These are phyloP conservation scores for Phytopythium mirpurense DNA, from an alignment of 352 stramenopile species.

Conservation along the genomic window DNA sequence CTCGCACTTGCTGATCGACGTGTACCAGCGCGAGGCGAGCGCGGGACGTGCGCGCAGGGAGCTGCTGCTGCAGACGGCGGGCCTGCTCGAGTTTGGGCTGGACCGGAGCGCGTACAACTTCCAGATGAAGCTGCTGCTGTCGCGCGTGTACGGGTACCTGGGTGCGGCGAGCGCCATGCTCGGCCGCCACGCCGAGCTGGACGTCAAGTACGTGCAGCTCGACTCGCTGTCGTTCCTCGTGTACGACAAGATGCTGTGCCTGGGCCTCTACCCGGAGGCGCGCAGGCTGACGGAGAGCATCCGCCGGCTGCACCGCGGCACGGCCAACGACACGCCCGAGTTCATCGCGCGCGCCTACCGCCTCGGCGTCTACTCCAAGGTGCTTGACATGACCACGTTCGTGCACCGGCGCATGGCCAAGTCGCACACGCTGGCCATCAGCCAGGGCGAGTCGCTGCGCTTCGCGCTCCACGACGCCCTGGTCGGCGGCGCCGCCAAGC, in stretches of 20 bases:
- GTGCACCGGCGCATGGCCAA: slow-evolving; percentile 67
- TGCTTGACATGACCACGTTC: slow-evolving; percentile 79
- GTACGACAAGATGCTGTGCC: slow-evolving; percentile 67
- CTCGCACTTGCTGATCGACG: slow-evolving; percentile 60
- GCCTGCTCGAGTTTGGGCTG: slow-evolving; percentile 69
- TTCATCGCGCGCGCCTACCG: slow-evolving; percentile 77
- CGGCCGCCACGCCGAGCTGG: slow-evolving; percentile 59
- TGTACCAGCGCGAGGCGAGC: slow-evolving; percentile 36
- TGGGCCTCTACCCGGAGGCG: slow-evolving; percentile 57
- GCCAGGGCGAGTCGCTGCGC: slow-evolving; percentile 44
- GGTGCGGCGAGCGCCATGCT: slow-evolving; percentile 64
- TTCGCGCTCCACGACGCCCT: slow-evolving; percentile 56
- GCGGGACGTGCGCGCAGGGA: slow-evolving; percentile 15
- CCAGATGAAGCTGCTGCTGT: slow-evolving; percentile 87
- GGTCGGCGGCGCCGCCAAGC: slow-evolving; percentile 25
- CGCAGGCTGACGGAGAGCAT: slow-evolving; percentile 45
- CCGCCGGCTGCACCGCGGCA: slow-evolving; percentile 42
- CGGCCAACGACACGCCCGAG: slow-evolving; percentile 64
- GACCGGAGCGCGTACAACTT: slow-evolving; percentile 85
- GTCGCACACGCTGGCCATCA: slow-evolving; percentile 71
- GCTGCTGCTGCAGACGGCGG: slow-evolving; percentile 47
- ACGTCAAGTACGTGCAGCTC: slow-evolving; percentile 84
- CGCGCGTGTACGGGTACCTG: slow-evolving; percentile 71
- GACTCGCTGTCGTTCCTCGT: slow-evolving; percentile 84
- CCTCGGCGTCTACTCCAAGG: slow-evolving; percentile 82